These are phyloP conservation scores for Monosporozyma unispora DNA, from an alignment of 805 yeast genomes.

Conservation along the genomic window DNA sequence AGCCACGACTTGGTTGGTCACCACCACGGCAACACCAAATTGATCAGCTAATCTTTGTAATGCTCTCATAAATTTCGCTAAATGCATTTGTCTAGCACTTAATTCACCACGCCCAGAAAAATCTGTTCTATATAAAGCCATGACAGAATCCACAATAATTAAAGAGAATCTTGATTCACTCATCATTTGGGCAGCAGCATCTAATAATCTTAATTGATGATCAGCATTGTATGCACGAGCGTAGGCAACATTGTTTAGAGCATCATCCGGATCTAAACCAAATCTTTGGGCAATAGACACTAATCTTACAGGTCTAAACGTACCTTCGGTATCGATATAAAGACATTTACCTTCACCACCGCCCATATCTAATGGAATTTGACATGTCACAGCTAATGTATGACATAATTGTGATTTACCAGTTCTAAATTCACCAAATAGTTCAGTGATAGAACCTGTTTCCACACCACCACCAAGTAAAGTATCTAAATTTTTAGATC, in stretches of 20 bases:
- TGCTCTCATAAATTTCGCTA: conserved; percentile 85
- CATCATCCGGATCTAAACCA: conserved; percentile 86
- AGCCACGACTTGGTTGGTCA: conserved; percentile 94
- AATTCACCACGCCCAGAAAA: conserved; percentile 92
- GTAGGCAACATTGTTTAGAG: conserved; percentile 93
- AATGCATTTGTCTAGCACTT: conserved; percentile 88
- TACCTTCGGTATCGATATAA: conserved; percentile 94
- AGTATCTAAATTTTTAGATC: conserved; percentile 88
- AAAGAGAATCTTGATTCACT: conserved; percentile 84
- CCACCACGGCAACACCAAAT: conserved; percentile 93
- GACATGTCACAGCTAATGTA: conserved; percentile 94
- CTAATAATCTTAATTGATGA: conserved; percentile 79
- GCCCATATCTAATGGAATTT: conserved; percentile 90
- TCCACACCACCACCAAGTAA: conserved; percentile 94
- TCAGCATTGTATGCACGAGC: conserved; percentile 97
- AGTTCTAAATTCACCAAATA: conserved; percentile 95
- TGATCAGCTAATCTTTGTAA: conserved; percentile 93
- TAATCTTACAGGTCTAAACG: conserved; percentile 86
- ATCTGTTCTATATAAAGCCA: conserved; percentile 94
- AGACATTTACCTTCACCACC: conserved; percentile 98
- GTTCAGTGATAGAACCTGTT: conserved; percentile 93
- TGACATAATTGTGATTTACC: conserved; percentile 97
- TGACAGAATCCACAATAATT: conserved; percentile 90
- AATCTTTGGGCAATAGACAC: conserved; percentile 85
- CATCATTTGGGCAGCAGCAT: conserved; percentile 94